Evolutionary conservation across 345 rosid genomes (phyloP).

Genomic region (Nasturtium officinale): DNA sequence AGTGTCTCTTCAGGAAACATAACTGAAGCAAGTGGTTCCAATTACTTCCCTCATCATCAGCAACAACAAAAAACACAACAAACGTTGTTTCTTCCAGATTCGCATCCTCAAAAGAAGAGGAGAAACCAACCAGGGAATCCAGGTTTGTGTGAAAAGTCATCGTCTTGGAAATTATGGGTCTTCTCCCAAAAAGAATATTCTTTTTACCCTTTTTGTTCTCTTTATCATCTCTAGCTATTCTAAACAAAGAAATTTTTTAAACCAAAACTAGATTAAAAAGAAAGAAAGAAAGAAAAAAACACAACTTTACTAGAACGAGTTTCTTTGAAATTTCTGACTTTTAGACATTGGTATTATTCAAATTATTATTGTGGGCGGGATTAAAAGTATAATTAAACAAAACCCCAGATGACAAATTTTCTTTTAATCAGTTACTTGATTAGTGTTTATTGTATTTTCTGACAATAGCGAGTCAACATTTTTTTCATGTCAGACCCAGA

Average conservation of each 20-base stretch:
- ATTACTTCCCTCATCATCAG: constrained; percentile 35
- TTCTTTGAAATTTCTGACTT: not conserved
- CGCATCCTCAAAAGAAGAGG: constrained; percentile 61
- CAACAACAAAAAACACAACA: constrained; percentile 43
- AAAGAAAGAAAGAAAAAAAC: too few species aligned
- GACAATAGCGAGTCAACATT: constrained; percentile 8
- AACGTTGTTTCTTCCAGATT: constrained; percentile 53
- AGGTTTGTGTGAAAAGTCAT: constrained; percentile 51
- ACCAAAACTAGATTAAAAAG: not conserved
- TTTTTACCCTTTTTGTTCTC: constrained; percentile 38
- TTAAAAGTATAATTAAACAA: not conserved
- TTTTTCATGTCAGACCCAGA: constrained; percentile 62
- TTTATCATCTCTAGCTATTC: constrained; percentile 26
- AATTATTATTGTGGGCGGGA: not conserved
- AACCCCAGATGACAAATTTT: not conserved
- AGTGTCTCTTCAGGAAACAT: constrained; percentile 79
- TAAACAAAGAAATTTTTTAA: not conserved
- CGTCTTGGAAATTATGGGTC: constrained; percentile 38
- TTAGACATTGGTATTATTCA: not conserved
- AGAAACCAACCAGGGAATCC: constrained; percentile 94
- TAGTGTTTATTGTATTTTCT: constrained; percentile 6
- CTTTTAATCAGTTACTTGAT: not conserved
- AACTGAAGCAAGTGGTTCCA: constrained; percentile 52
- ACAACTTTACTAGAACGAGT: not conserved
- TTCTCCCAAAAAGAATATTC: constrained; percentile 39